These are phyloP conservation scores for Cystoderma amianthinum DNA, from an alignment of 768 basidiomycete genomes.

Conservation along the genomic window DNA sequence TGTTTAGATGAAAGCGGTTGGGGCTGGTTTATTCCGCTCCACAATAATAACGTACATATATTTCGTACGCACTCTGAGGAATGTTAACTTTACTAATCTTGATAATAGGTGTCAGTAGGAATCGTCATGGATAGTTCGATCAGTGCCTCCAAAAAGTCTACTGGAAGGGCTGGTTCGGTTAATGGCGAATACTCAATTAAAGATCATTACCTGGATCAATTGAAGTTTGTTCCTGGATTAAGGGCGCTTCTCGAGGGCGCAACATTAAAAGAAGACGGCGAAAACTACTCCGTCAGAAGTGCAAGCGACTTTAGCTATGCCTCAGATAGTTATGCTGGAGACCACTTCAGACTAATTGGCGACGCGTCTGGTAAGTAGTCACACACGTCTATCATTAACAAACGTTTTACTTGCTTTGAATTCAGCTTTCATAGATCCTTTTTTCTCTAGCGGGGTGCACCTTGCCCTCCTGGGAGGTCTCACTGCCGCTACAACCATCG, in stretches of 20 bases:
- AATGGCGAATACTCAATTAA: conserved; percentile 8
- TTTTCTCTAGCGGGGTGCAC: conserved; percentile 5
- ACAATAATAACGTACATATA: conserved; percentile 30
- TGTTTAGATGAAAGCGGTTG: conserved; percentile 42
- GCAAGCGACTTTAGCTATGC: conserved; percentile 29
- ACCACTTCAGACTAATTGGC: conserved; percentile 22
- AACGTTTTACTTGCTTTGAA: not conserved
- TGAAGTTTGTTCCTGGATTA: conserved; percentile 17
- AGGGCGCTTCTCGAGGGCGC: conserved; percentile 17
- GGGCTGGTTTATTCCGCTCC: conserved; percentile 54
- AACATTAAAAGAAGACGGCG: conserved; percentile 10
- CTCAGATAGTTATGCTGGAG: conserved; percentile 21
- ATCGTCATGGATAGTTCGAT: conserved; percentile 37
- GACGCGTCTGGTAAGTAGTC: conserved; percentile 20
- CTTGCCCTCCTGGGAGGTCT: conserved; percentile 2
- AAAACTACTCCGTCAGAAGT: conserved; percentile 12
- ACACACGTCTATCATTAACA: not conserved
- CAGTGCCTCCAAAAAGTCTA: conserved; percentile 19
- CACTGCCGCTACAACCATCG: conserved; percentile 1
- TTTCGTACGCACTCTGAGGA: too few species aligned
- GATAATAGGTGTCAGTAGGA: conserved; percentile 36
- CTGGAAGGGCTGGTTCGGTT: conserved; percentile 6
- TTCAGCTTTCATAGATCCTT: conserved; percentile 4
- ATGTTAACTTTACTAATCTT: too few species aligned
- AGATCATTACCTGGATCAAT: conserved; percentile 20